Percentiles rank a stretch among this genome's conserved stretches.
These are phyloP conservation scores for Hymenotorrendiella dingleyae DNA, from an alignment of 2,329 filamentous ascomycete species.

Conservation along the genomic window DNA sequence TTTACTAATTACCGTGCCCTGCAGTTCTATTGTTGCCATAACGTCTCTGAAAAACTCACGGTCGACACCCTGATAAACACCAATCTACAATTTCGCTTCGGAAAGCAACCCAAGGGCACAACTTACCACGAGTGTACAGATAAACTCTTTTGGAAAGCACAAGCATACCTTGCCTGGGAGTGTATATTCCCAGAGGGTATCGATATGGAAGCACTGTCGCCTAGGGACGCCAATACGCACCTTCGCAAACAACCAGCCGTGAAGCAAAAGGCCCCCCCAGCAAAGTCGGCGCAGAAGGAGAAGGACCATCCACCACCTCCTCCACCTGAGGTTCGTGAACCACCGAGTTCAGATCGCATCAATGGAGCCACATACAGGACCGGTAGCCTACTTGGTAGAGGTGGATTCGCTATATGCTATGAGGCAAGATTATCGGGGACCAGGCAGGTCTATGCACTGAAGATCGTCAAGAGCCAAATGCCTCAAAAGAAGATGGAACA, in stretches of 20 bases:
- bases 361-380: conserved; percentile 69
- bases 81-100: conserved; percentile 9
- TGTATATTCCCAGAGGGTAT: conserved; percentile 35
- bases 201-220: conserved; percentile 59
- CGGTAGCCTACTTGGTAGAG: conserved; percentile 70
- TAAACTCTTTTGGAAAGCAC: conserved; percentile 10
- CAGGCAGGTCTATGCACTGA: conserved; percentile 66
- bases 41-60: conserved; percentile 11
- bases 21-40: conserved; percentile 27
- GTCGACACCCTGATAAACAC: conserved; percentile 10
- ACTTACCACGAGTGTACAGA: conserved; percentile 18
- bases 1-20: conserved; percentile 28
- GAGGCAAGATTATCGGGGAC: conserved; percentile 61
- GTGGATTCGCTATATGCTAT: conserved; percentile 78
- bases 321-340: conserved; percentile 53
- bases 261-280: conserved; percentile 45
- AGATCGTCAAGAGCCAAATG: conserved; percentile 81
- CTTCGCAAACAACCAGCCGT: conserved; percentile 35
- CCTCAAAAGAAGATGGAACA: conserved; percentile 71
- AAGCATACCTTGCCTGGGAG: conserved; percentile 20
- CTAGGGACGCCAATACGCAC: conserved; percentile 58
- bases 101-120: conserved; percentile 6
- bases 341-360: conserved; percentile 61
- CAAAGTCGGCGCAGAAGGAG: conserved; percentile 41
- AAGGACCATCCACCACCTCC: conserved; percentile 63